These are phyloP conservation scores for Malus asiatica DNA, from an alignment of 306 rosid species.

Conservation along the genomic window DNA sequence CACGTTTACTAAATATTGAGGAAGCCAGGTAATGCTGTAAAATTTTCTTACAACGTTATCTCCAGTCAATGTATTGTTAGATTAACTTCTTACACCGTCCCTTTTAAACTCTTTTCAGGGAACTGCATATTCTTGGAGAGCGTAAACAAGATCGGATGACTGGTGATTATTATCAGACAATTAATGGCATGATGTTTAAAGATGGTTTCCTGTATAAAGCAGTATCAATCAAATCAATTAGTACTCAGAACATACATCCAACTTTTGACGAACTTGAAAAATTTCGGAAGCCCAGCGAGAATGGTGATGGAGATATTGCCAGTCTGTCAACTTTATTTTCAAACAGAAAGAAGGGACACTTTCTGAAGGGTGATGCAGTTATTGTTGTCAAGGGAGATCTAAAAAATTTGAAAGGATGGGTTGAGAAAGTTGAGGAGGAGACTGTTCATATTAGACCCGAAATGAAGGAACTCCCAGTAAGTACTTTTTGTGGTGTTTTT, in stretches of 20 bases:
- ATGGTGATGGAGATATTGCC: conserved; percentile 80
- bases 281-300: conserved; percentile 83
- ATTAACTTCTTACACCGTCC: background rate
- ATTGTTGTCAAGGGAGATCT: conserved; percentile 86
- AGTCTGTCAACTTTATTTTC: conserved; percentile 85
- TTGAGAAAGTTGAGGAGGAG: conserved; percentile 93
- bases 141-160: conserved; percentile 79
- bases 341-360: conserved; percentile 93
- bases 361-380: conserved; percentile 96
- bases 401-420: conserved; percentile 90
- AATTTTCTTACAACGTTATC: background rate
- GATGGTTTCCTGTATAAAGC: conserved; percentile 90
- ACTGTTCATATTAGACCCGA: conserved; percentile 88
- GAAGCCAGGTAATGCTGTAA: conserved; percentile 72
- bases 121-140: conserved; percentile 85
- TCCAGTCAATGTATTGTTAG: conserved; percentile 13
- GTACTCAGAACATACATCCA: conserved; percentile 70
- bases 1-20: conserved; percentile 88
- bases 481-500: background rate
- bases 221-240: conserved; percentile 84
- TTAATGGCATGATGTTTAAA: conserved; percentile 89
- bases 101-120: conserved; percentile 45
- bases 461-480: conserved; percentile 80
- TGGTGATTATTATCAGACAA: conserved; percentile 81
- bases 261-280: conserved; percentile 94